Evolutionary conservation across 495 filamentous ascomycete genomes (phyloP).

Genomic region (Alectoria sarmentosa): DNA sequence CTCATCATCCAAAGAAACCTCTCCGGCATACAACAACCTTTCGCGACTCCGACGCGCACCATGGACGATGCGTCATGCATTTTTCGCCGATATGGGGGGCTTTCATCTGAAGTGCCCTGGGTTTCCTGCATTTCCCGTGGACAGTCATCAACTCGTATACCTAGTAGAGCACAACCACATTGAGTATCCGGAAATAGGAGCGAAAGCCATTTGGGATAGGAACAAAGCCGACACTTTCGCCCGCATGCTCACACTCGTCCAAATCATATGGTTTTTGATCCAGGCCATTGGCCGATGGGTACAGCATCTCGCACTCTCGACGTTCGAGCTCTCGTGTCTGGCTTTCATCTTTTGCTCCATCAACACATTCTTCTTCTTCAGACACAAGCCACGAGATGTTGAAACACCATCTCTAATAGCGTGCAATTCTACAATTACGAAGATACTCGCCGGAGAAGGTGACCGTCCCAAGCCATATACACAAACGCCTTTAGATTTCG

Average conservation of each 20-base stretch:
- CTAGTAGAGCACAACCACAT: conserved; percentile 25
- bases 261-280: conserved; percentile 29
- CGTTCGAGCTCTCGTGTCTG: conserved; percentile 25
- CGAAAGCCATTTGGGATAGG: conserved; percentile 25
- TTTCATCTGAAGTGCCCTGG: conserved; percentile 24
- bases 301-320: conserved; percentile 24
- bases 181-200: conserved; percentile 18
- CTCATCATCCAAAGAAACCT: too few species aligned
- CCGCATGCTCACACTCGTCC: conserved; percentile 27
- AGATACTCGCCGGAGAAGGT: too few species aligned
- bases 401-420: conserved; percentile 16
- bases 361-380: conserved; percentile 25
- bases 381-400: conserved; percentile 30
- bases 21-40: too few species aligned
- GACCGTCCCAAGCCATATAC: too few species aligned
- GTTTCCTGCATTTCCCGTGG: conserved; percentile 27
- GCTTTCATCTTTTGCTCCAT: conserved; percentile 27
- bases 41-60: too few species aligned
- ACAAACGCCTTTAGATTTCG: too few species aligned
- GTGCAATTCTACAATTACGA: too few species aligned
- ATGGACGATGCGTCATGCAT: conserved; percentile 32
- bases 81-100: conserved; percentile 36
- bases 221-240: conserved; percentile 30
- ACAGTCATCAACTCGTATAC: conserved; percentile 26
- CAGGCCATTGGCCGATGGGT: conserved; percentile 22